Evolutionary conservation across 1,284 basidiomycete genomes (phyloP).

Genomic region (Anthracocystis setariae): DNA sequence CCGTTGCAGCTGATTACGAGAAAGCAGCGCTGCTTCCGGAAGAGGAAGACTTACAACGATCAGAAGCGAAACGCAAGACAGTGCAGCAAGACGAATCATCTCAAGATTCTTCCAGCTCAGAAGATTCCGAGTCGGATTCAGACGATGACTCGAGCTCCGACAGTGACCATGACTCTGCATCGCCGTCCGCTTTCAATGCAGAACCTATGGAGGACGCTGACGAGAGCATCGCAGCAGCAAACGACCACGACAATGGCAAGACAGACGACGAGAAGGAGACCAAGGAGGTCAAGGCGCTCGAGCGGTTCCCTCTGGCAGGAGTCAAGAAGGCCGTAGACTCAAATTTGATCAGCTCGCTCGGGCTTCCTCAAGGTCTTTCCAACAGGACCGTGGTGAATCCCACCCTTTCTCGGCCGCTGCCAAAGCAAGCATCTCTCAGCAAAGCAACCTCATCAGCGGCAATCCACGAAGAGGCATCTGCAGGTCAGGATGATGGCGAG

Average conservation of each 20-base stretch:
- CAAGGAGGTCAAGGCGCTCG: slow-evolving; percentile 26
- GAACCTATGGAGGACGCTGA: background rate
- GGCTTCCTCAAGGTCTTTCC: slow-evolving; percentile 55
- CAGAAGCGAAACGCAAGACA: slow-evolving; percentile 12
- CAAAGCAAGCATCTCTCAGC: slow-evolving; percentile 9
- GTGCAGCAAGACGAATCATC: background rate
- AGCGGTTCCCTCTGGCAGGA: slow-evolving; percentile 37
- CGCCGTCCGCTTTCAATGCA: background rate
- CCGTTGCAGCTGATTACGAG: slow-evolving; percentile 18
- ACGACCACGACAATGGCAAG: background rate
- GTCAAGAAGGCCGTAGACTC: slow-evolving; percentile 43
- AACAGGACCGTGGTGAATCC: slow-evolving; percentile 54
- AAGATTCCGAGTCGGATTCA: slow-evolving; percentile 10
- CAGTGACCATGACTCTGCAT: slow-evolving; percentile 8
- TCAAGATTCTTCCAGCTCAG: slow-evolving; percentile 10
- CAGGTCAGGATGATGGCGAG: slow-evolving; percentile 12
- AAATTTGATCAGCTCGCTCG: slow-evolving; percentile 53
- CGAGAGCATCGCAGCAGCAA: background rate
- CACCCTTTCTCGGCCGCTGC: slow-evolving; percentile 34
- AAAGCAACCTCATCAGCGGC: slow-evolving; percentile 1
- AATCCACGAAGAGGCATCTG: slow-evolving; percentile 18
- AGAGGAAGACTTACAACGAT: slow-evolving; percentile 26
- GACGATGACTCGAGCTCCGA: slow-evolving; percentile 15
- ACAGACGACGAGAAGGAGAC: background rate
- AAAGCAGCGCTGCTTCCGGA: slow-evolving; percentile 30